Base-by-base conservation (phyloP, 2,329 filamentous ascomycete genomes). In the Pseudogymnoascus sp. region DNA sequence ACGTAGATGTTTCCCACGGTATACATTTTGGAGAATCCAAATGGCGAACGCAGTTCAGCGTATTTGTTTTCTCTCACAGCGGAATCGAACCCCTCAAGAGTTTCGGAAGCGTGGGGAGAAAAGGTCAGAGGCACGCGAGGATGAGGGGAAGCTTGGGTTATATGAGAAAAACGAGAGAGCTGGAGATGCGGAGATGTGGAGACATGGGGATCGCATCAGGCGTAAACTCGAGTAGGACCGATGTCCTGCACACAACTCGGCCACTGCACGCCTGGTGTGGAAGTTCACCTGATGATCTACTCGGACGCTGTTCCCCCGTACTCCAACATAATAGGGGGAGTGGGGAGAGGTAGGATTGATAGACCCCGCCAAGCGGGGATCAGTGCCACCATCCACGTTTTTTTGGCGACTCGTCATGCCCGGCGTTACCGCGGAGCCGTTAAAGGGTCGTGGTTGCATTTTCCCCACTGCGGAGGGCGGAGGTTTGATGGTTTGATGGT, bases 1-100 rank as follows among this genome's bases (percentile, higher is more conserved):
- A 69, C 68, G 61, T 72, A 72, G 43, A 71, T 63, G 38, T 72
- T 72, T 2, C 70, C 70, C 41, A 71, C 59, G 31, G 38, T 62
- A 19, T 67, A 66, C 68, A 68, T 69, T 37, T 65, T 66, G 26
- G 16, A 22, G 28, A 56, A 33, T 56, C 46, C 46, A 53, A 53
- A 53, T 10, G 46, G 26, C 46, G 46, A 53, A 53, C 46, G 46
- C 46, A 53, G 46, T 53, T 53, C 46, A 53, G 46, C 46, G 46
- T 53, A 53, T 33, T 53, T 53, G 46, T 31, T 8, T 33, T 31
- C 26, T 53, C 26, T 53, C 19, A 14, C 28, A 28, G 28, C 28
- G 16, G 50, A 56, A 33, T 56, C 28, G n/a, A n/a, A 56, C 28
- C 50, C 28, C 28, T 56, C 50, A 56, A 56, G 50, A 56, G 50